Conservation (phyloP, 2,329 filamentous ascomycete genomes). For the Ophiostoma tasmaniense region DNA sequence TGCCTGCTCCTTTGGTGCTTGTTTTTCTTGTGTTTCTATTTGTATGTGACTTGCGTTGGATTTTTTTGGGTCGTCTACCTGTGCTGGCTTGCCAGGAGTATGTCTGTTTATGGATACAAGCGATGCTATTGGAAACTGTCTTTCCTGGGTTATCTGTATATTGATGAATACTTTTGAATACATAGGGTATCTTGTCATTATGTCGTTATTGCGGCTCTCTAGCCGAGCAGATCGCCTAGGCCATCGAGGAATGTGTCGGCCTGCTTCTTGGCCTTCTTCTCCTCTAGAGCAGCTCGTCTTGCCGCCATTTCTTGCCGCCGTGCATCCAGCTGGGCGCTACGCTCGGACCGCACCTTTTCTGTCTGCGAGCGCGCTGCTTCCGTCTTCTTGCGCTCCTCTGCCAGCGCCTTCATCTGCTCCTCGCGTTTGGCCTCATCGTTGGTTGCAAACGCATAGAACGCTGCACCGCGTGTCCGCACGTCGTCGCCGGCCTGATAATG, state of each 20-base stretch:
- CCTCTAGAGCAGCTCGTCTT: constrained; percentile 49
- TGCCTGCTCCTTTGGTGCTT: background rate
- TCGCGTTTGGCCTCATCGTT: constrained; percentile 61
- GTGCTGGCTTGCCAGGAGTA: background rate
- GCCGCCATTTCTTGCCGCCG: constrained; percentile 56
- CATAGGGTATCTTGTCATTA: background rate
- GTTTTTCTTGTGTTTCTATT: background rate
- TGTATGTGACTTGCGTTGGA: background rate
- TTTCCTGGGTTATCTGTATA: background rate
- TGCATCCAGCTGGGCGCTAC: constrained; percentile 53
- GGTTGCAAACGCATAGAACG: constrained; percentile 82
- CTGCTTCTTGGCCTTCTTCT: constrained; percentile 32
- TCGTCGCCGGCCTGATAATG: constrained; percentile 85
- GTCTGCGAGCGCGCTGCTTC: constrained; percentile 59
- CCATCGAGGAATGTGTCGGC: constrained; percentile 31
- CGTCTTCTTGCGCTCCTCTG: constrained; percentile 58
- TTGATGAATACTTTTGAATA: background rate
- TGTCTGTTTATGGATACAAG: background rate
- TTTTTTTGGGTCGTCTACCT: background rate
- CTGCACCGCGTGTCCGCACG: constrained; percentile 78
- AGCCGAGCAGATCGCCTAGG: constrained; percentile 19
- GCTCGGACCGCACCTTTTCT: constrained; percentile 50
- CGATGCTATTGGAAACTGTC: background rate
- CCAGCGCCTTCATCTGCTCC: constrained; percentile 67
- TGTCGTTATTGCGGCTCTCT: constrained; percentile 13